phyloP scores from a whole-genome alignment of 352 stramenopile species.

The Phytophthora ohioensis region DNA sequence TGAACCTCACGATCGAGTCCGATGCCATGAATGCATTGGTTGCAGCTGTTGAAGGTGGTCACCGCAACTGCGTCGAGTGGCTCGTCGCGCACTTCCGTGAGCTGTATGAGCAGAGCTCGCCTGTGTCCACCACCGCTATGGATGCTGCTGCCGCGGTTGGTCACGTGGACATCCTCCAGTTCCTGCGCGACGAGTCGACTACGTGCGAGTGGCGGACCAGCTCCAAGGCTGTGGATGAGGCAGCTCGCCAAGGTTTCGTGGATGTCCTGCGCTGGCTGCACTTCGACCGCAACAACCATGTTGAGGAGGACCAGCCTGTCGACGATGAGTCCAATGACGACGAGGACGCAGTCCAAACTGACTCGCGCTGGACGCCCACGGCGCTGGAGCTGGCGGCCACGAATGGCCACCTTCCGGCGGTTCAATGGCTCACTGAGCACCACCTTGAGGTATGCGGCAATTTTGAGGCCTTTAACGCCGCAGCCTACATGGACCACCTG shows the following conservation, averaged over 20 bases:
- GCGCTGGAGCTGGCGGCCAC: conserved; percentile 68
- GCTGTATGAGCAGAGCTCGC: conserved; percentile 44
- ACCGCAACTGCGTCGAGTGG: conserved; percentile 67
- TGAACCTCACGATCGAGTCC: conserved; percentile 48
- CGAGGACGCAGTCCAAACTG: conserved; percentile 9
- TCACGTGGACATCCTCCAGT: conserved; percentile 68
- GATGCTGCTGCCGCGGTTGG: conserved; percentile 59
- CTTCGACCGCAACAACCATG: conserved; percentile 32
- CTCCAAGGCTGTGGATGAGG: conserved; percentile 64
- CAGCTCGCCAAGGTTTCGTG: conserved; percentile 58
- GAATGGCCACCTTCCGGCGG: conserved; percentile 65
- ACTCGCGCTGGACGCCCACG: conserved; percentile 55
- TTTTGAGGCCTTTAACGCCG: conserved; percentile 70
- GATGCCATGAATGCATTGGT: conserved; percentile 67
- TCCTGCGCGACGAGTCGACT: conserved; percentile 47
- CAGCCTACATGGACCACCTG: conserved; percentile 78
- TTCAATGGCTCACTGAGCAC: conserved; percentile 72
- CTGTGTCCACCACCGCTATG: conserved; percentile 52
- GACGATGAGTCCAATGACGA: conserved; percentile 26
- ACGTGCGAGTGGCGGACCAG: conserved; percentile 62
- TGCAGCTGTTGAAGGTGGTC: conserved; percentile 60
- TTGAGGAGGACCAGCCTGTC: conserved; percentile 30
- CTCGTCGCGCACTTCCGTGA: conserved; percentile 55
- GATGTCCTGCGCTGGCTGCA: conserved; percentile 69
- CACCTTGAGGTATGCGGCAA: conserved; percentile 54